phyloP scores from a whole-genome alignment of 2,329 filamentous ascomycete genomes.

The Triangularia setosa region DNA sequence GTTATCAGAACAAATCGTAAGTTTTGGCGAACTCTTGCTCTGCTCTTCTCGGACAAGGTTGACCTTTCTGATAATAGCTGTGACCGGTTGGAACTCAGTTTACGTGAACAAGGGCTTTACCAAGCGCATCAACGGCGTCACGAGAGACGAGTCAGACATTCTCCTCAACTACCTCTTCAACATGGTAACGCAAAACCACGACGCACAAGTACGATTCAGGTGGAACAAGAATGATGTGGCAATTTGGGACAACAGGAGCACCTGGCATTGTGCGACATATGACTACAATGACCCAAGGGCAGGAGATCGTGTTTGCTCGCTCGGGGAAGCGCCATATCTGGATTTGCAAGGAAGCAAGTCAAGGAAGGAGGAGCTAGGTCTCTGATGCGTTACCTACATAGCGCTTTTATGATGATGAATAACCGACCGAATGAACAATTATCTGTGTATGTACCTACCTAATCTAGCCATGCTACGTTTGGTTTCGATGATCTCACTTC shows the following conservation, averaged over 20 bases:
- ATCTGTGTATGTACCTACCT: not conserved
- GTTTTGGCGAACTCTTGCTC: constrained; percentile 11
- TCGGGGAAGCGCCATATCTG: constrained; percentile 43
- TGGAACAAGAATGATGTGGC: constrained; percentile 53
- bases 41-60: no score
- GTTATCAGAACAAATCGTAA: constrained; percentile 54
- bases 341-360: constrained; percentile 34
- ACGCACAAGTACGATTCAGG: constrained; percentile 52
- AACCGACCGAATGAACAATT: no score
- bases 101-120: constrained; percentile 51
- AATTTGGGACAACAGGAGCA: constrained; percentile 63
- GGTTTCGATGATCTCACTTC: no score
- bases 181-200: constrained; percentile 51
- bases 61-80: constrained; percentile 29
- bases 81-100: constrained; percentile 55
- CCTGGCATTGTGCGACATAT: constrained; percentile 53
- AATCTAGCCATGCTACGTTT: no score
- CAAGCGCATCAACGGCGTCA: constrained; percentile 52
- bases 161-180: constrained; percentile 47
- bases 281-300: constrained; percentile 50
- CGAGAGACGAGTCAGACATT: constrained; percentile 50
- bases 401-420: not conserved
- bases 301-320: constrained; percentile 40
- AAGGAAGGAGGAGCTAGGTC: constrained; percentile 33
- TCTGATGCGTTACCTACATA: not conserved